Evolutionary conservation across 1,284 basidiomycete species (phyloP).

Genomic region (Tylopilus orsonianus): DNA sequence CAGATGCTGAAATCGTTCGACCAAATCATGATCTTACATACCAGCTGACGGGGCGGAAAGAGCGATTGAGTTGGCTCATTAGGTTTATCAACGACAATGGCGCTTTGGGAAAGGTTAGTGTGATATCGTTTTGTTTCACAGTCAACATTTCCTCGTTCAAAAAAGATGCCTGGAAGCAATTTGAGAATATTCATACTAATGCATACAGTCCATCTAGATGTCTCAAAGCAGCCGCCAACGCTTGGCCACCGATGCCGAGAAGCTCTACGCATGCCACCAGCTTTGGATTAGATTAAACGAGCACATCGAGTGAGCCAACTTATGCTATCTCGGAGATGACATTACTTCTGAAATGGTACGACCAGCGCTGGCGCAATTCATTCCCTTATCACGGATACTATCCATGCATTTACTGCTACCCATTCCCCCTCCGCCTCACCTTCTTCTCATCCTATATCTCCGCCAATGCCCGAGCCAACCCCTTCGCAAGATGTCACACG

Average conservation of each 20-base stretch:
- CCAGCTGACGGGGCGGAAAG: conserved; percentile 77
- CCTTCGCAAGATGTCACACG: conserved; percentile 74
- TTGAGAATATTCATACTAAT: conserved; percentile 7
- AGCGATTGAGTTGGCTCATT: conserved; percentile 80
- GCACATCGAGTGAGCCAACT: conserved; percentile 52
- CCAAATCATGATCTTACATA: conserved; percentile 79
- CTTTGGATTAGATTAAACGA: conserved; percentile 86
- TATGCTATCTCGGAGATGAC: not conserved
- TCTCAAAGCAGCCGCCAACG: conserved; percentile 76
- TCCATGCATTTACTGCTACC: conserved; percentile 68
- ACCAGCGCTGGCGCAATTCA: conserved; percentile 49
- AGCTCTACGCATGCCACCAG: conserved; percentile 78
- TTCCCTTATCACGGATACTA: conserved; percentile 62
- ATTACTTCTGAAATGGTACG: conserved; percentile 4
- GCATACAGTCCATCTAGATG: conserved; percentile 49
- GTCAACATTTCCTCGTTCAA: not conserved
- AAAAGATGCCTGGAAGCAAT: not conserved
- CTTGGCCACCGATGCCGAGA: conserved; percentile 86
- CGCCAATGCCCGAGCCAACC: conserved; percentile 16
- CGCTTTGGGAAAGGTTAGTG: conserved; percentile 66
- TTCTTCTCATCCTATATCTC: conserved; percentile 13
- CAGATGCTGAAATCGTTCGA: conserved; percentile 73
- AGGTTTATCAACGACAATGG: conserved; percentile 86
- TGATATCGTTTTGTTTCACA: not conserved
- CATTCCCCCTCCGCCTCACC: conserved; percentile 45